Evolutionary conservation across 2,329 filamentous ascomycete species (phyloP).

Genomic region (Fusarium irregulare): DNA sequence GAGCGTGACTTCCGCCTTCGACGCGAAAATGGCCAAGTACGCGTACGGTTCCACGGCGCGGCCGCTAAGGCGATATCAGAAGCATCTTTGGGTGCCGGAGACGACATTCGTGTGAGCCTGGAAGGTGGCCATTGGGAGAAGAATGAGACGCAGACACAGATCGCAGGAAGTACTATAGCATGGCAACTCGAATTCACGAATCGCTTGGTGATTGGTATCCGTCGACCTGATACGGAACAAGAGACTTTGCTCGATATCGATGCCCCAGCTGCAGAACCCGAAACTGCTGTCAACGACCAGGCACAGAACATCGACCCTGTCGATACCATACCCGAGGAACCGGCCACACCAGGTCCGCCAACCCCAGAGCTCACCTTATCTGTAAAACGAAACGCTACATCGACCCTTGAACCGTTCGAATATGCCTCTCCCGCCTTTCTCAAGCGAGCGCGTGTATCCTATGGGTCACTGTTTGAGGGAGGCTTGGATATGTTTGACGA

Average conservation of each 20-base stretch:
- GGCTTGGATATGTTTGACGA: constrained; percentile 77
- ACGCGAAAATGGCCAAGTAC: constrained; percentile 80
- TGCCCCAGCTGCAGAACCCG: constrained; percentile 33
- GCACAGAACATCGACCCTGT: neutral
- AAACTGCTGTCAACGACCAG: constrained; percentile 36
- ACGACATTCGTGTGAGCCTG: constrained; percentile 76
- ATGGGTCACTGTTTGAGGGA: constrained; percentile 73
- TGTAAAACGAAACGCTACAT: constrained; percentile 51
- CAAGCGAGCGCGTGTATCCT: constrained; percentile 76
- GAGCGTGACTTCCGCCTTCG: constrained; percentile 87
- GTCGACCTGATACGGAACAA: constrained; percentile 58
- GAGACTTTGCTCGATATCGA: constrained; percentile 66
- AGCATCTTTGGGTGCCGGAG: constrained; percentile 79
- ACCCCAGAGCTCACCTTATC: constrained; percentile 41
- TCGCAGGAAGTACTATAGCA: constrained; percentile 64
- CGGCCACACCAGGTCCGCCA: constrained; percentile 30
- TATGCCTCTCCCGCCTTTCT: constrained; percentile 85
- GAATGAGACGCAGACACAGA: constrained; percentile 59
- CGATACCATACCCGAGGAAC: constrained; percentile 26
- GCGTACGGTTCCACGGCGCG: constrained; percentile 77
- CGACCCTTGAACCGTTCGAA: constrained; percentile 59
- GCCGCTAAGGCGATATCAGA: constrained; percentile 76
- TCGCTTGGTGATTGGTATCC: constrained; percentile 59
- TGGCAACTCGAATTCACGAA: constrained; percentile 69
- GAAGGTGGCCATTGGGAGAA: constrained; percentile 74